Evolutionary conservation across 129 eudicot species (phyloP).

Genomic region (Flaveria bidentis): DNA sequence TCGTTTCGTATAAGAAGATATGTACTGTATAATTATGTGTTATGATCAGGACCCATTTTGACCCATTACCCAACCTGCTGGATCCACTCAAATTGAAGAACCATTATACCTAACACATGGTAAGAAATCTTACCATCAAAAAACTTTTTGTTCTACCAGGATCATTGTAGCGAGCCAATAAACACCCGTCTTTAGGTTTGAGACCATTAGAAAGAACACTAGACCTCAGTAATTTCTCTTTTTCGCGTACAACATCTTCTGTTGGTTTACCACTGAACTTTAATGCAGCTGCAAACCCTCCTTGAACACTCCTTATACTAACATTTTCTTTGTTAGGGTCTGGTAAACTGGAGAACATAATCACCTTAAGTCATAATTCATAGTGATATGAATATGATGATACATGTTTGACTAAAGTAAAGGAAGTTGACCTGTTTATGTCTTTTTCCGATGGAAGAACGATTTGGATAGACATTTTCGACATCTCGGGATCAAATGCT

Average conservation of each 20-base stretch:
- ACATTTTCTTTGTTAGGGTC: slow-evolving; percentile 63
- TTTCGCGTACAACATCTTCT: slow-evolving; percentile 71
- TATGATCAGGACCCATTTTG: not conserved
- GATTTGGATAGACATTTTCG: slow-evolving; percentile 84
- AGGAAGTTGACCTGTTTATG: slow-evolving; percentile 53
- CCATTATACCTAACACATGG: not conserved
- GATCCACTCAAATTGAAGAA: not conserved
- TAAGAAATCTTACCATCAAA: slow-evolving; percentile 55
- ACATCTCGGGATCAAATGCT: slow-evolving; percentile 66
- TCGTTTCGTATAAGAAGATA: not conserved
- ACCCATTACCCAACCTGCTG: not conserved
- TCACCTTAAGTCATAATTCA: not conserved
- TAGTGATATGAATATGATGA: not conserved
- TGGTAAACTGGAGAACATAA: slow-evolving; percentile 59
- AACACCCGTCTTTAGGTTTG: slow-evolving; percentile 67
- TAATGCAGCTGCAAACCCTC: slow-evolving; percentile 77
- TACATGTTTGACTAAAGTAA: not conserved
- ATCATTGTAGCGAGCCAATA: slow-evolving; percentile 91
- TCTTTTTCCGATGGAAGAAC: slow-evolving; percentile 84
- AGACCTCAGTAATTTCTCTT: slow-evolving; percentile 63
- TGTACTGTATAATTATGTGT: not conserved
- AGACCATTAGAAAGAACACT: slow-evolving; percentile 63
- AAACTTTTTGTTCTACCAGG: slow-evolving; percentile 94
- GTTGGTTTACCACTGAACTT: slow-evolving; percentile 96
- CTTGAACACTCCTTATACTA: slow-evolving; percentile 71